Base-by-base conservation (phyloP, 148 eudicot species). In the Amaranthus cruentus region DNA sequence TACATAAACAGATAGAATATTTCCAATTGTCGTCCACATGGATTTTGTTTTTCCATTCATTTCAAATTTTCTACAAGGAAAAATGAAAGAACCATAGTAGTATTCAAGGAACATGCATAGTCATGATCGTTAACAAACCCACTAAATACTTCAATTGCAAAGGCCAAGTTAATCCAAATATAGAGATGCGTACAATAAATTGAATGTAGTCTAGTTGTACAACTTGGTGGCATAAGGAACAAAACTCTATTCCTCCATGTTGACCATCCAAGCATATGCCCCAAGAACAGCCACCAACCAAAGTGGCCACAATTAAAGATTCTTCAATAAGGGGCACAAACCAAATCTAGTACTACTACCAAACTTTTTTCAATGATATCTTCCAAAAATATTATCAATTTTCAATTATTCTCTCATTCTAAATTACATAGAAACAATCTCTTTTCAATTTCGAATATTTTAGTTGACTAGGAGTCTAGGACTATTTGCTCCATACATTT, bases 261-360 rank as follows among this genome's bases (percentile, higher is more conserved):
- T 48, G 69, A 66, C 69, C 69, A 15, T 15, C 43, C 42, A 47
- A 5, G 47, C 15, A 65, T 66, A 66, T 8, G 38, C 38, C 54
- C 69, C 55, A 66, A 64, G 6, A 18, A 3, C n/a, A 18, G 68
- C 55, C 54, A 66, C 54, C 42, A 67, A 14, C 51, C 55, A 38
- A 66, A 66, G n/a, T 67, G 56, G 51, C 14, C 70, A 67, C 55
- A 67, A 66, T 3, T 9, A 4, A 67, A 7, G 7, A 47, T 66
- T 7, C 55, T 66, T 48, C 28, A 28, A 1, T 28, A 28, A 28
- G 38, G 2, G 38, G 38, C 38, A 28, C 38, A 28, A 28, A 28
- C 38, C 38, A 28, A 28, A 28, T 28, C 38, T 6, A 4, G 13
- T 21, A 7, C 64, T 60, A 18, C 38, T 58, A 58, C 12, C 21